These are phyloP conservation scores for Nothophaeocryptopus gaeumannii DNA, from an alignment of 2,329 filamentous ascomycete species.

Conservation along the genomic window DNA sequence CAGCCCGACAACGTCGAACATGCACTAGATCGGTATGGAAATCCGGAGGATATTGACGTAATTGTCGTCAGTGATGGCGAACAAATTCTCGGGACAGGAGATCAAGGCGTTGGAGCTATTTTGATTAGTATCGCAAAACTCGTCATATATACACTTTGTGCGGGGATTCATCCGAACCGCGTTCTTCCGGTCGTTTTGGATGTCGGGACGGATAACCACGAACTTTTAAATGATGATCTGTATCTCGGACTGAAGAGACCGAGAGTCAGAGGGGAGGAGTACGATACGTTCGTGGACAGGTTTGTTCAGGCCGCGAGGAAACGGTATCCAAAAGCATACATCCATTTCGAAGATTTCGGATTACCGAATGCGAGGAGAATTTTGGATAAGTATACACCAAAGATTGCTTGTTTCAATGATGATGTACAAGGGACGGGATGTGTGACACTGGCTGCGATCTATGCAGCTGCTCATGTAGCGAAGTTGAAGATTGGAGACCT, in stretches of 20 bases:
- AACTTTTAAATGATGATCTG: slow-evolving; percentile 69
- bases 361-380: slow-evolving; percentile 71
- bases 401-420: slow-evolving; percentile 85
- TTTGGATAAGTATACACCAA: slow-evolving; percentile 68
- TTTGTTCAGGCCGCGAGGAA: slow-evolving; percentile 69
- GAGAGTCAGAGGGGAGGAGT: slow-evolving; percentile 66
- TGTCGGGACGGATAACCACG: slow-evolving; percentile 79
- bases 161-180: slow-evolving; percentile 77
- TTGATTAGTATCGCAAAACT: slow-evolving; percentile 83
- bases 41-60: slow-evolving; percentile 74
- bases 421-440: slow-evolving; percentile 88
- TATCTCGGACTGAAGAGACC: slow-evolving; percentile 72
- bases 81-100: slow-evolving; percentile 79
- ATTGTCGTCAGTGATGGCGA: slow-evolving; percentile 78
- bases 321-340: slow-evolving; percentile 73
- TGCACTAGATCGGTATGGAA: slow-evolving; percentile 66
- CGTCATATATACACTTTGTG: slow-evolving; percentile 77
- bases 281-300: slow-evolving; percentile 66
- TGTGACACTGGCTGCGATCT: slow-evolving; percentile 78
- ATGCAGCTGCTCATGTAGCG: slow-evolving; percentile 70
- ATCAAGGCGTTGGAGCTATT: slow-evolving; percentile 82
- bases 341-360: slow-evolving; percentile 87
- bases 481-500: slow-evolving; percentile 65
- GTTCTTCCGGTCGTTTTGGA: slow-evolving; percentile 80
- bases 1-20: slow-evolving; percentile 61